phyloP scores from a whole-genome alignment of 257 asterid species.

The Penstemon newberryi region DNA sequence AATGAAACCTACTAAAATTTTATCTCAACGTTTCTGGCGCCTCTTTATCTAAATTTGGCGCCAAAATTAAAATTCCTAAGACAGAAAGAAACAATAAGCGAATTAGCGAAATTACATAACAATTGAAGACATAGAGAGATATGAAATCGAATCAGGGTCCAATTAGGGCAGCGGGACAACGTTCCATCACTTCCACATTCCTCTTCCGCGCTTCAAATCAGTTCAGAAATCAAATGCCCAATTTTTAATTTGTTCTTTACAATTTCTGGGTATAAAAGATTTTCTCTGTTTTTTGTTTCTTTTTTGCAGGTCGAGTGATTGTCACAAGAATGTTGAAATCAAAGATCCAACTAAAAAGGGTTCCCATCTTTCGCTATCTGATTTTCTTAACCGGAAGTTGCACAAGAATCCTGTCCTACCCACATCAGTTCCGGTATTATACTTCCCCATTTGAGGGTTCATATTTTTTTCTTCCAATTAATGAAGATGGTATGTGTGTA shows the following conservation, averaged over 20 bases:
- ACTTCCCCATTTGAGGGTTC: not conserved
- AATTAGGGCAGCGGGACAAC: slow-evolving; percentile 61
- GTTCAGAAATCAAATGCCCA: slow-evolving; percentile 26
- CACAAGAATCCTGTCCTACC: slow-evolving; percentile 57
- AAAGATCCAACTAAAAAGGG: slow-evolving; percentile 38
- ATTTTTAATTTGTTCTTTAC: not conserved
- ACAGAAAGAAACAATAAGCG: too few species aligned
- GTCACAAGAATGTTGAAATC: slow-evolving; percentile 32
- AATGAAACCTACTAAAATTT: too few species aligned
- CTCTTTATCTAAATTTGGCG: too few species aligned
- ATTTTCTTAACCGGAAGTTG: slow-evolving; percentile 62
- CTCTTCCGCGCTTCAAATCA: slow-evolving; percentile 54
- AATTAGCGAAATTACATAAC: too few species aligned
- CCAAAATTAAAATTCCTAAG: too few species aligned
- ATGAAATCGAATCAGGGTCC: slow-evolving; percentile 44
- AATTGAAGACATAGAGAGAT: slow-evolving; percentile 3
- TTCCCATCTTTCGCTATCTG: slow-evolving; percentile 57
- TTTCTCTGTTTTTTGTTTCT: not conserved
- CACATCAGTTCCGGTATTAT: slow-evolving; percentile 46
- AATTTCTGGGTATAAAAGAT: not conserved
- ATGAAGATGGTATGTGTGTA: not conserved
- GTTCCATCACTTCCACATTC: slow-evolving; percentile 57
- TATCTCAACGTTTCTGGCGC: too few species aligned
- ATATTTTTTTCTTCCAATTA: not conserved
- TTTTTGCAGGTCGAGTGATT: slow-evolving; percentile 35